A percentile compares a stretch with the other conserved stretches of the same genome.
Conservation (phyloP, 1,139 yeast species). For the Protomyces macrosporus region DNA sequence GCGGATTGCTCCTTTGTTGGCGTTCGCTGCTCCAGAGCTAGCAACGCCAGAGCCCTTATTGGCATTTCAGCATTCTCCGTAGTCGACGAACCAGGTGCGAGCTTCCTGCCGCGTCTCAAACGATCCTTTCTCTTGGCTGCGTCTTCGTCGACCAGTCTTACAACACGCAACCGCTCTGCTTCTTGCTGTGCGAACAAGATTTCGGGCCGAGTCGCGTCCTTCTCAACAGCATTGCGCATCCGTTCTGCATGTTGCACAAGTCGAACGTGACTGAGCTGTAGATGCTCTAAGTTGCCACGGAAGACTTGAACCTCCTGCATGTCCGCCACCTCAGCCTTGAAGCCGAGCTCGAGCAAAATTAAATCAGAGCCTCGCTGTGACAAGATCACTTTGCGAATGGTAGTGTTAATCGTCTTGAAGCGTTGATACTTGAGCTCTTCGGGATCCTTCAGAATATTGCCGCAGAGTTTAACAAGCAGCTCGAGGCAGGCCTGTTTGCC, state of each 20-base stretch:
- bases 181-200: conserved; percentile 4
- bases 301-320: conserved; percentile 11
- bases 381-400: not conserved
- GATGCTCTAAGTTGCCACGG: not conserved
- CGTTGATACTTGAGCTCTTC: conserved; percentile 5
- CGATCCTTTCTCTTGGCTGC: not conserved
- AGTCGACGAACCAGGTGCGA: not conserved
- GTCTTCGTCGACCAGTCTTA: conserved; percentile 13
- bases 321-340: conserved; percentile 1
- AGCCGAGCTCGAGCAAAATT: conserved; percentile 8
- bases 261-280: not conserved
- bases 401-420: conserved; percentile 3
- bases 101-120: not conserved
- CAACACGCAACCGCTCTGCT: conserved; percentile 1
- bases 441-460: conserved; percentile 8
- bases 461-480: not conserved
- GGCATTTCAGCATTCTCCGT: not conserved
- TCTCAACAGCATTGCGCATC: not conserved
- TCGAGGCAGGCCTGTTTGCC: conserved; percentile 8
- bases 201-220: conserved; percentile 1
- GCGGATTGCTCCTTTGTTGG: not conserved
- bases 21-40: not conserved
- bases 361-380: conserved; percentile 12
- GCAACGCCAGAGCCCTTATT: not conserved
- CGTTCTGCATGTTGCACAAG: not conserved